Conservation (phyloP, 805 yeast genomes). For the Ogataea zsoltii region DNA sequence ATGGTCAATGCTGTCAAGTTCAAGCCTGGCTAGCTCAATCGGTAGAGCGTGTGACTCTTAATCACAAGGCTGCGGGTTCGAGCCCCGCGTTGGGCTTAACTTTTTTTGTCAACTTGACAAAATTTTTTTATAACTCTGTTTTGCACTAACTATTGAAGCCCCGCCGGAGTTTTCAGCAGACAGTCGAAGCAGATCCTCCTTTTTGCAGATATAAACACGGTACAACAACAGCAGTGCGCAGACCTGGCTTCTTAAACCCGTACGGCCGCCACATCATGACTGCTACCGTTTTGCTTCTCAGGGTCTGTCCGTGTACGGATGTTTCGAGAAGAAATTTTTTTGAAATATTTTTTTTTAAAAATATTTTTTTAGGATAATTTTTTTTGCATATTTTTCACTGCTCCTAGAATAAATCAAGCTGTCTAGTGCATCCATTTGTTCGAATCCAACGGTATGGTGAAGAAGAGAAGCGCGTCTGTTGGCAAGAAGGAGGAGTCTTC, state of each 20-base stretch:
- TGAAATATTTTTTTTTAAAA: slow-evolving; percentile 1
- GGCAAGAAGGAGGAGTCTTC: neutral
- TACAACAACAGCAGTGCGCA: too few relatives aligned
- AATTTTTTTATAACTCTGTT: too few relatives aligned
- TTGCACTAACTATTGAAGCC: too few relatives aligned
- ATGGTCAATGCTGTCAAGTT: too few relatives aligned
- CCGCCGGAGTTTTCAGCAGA: too few relatives aligned
- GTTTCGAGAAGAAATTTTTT: slow-evolving; percentile 2
- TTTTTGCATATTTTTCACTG: slow-evolving; percentile 1
- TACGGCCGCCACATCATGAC: neutral
- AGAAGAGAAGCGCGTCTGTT: slow-evolving; percentile 6
- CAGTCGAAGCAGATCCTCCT: too few relatives aligned
- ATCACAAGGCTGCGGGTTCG: slow-evolving; percentile 32
- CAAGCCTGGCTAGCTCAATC: slow-evolving; percentile 31
- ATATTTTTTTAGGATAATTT: neutral
- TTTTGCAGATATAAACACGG: too few relatives aligned
- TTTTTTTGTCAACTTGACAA: too few relatives aligned
- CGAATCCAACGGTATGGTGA: slow-evolving; percentile 2
- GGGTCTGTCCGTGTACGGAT: slow-evolving; percentile 4
- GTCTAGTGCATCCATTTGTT: neutral
- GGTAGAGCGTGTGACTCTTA: slow-evolving; percentile 32
- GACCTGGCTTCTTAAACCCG: too few relatives aligned
- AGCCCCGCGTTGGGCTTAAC: slow-evolving; percentile 30
- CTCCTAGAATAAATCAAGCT: neutral
- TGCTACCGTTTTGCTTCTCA: too few relatives aligned